Percentiles rank a stretch among this genome's conserved stretches.
Evolutionary conservation across 805 yeast species (phyloP).

Genomic region (Candida berthetii): DNA sequence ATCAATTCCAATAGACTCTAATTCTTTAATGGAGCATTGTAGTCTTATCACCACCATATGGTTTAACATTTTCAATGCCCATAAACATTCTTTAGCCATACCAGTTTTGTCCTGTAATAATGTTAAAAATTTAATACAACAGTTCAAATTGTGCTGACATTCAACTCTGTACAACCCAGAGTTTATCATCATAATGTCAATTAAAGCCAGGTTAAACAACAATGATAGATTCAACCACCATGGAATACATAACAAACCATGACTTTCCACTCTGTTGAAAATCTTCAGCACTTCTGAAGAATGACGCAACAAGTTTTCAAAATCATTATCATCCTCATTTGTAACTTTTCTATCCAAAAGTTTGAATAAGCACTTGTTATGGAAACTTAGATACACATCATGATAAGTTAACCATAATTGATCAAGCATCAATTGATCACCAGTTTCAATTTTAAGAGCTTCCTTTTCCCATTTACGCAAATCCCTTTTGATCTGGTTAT

Average conservation of each 20-base stretch:
- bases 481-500: constrained; percentile 9
- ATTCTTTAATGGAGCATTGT: constrained; percentile 29
- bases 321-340: constrained; percentile 14
- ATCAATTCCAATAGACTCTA: constrained; percentile 40
- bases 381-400: constrained; percentile 11
- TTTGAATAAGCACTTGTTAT: constrained; percentile 12
- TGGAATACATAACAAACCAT: constrained; percentile 31
- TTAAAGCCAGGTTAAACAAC: constrained; percentile 38
- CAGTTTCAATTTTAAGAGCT: constrained; percentile 10
- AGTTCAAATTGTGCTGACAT: constrained; percentile 7
- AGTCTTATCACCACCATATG: constrained; percentile 42
- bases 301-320: constrained; percentile 23
- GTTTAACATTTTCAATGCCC: constrained; percentile 54
- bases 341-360: constrained; percentile 9
- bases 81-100: constrained; percentile 56
- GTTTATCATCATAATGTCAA: constrained; percentile 33
- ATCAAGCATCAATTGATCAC: constrained; percentile 10
- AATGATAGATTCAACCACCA: constrained; percentile 46
- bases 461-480: constrained; percentile 13
- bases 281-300: constrained; percentile 25
- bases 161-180: constrained; percentile 26
- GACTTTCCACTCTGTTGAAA: constrained; percentile 22
- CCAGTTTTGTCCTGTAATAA: constrained; percentile 21
- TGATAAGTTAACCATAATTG: constrained; percentile 17
- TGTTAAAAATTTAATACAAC: constrained; percentile 16